Evolutionary conservation across 305 asterid genomes (phyloP).

Genomic region (Fraxinus velutina): DNA sequence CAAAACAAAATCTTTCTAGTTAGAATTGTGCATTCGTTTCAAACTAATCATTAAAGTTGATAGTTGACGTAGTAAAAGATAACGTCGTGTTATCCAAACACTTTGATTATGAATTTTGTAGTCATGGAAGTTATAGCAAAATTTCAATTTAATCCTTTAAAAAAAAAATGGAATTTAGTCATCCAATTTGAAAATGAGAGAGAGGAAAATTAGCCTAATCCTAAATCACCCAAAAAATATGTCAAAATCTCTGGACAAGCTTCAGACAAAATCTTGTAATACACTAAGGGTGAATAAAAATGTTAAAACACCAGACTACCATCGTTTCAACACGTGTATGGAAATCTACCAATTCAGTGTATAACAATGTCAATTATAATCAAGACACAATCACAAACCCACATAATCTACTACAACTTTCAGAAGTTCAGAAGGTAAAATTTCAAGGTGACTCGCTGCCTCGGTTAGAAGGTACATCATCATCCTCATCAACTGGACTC

Average conservation of each 20-base stretch:
- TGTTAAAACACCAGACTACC: background rate
- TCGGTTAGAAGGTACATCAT: conserved; percentile 42
- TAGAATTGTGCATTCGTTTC: background rate
- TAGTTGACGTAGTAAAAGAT: background rate
- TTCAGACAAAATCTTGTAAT: background rate
- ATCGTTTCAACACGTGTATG: background rate
- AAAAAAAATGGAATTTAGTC: background rate
- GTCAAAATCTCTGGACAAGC: background rate
- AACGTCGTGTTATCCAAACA: background rate
- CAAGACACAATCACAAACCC: background rate
- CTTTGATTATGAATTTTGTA: background rate
- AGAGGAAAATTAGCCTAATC: background rate
- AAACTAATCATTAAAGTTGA: background rate
- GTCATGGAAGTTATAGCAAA: background rate
- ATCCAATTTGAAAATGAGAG: background rate
- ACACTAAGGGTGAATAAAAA: background rate
- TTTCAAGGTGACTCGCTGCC: conserved; percentile 56
- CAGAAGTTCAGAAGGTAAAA: background rate
- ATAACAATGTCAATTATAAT: background rate
- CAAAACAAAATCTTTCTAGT: background rate
- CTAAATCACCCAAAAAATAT: background rate
- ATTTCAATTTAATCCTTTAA: background rate
- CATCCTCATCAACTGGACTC: conserved; percentile 61
- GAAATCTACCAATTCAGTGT: background rate
- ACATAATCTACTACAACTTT: background rate